Base-by-base conservation (phyloP, 306 rosid species). In the Medicago ruthenica region DNA sequence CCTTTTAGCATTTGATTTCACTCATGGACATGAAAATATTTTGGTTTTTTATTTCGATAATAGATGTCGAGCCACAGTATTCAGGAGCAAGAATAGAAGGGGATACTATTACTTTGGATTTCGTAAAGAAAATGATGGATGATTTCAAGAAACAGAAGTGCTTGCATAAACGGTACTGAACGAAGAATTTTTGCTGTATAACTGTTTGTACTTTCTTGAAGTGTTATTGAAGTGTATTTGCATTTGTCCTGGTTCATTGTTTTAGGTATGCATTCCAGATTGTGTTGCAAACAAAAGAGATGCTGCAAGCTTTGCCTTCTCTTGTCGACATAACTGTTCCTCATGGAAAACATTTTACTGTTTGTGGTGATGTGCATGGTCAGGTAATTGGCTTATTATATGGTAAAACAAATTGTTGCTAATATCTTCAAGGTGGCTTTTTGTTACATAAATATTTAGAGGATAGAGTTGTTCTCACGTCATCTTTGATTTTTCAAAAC, bases 341-440 rank as follows among this genome's bases (percentile, higher is more conserved):
- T 6, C 76, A 86, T 10, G 97, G 98, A 70, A 90, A 85, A 40
- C 97, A 84, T 83, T 90, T 96, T 79, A 96, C 98, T 68, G 97
- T 96, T 75, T 96, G 99, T 66, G 99, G 99, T 12, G 99, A 96
- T 71, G 99, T 96, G 75, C 99, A 96, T 83, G 99, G 99, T 69
- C 99, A 96, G 98, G 98, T 96, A 88, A 71, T 67, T 74, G 71
- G 45, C 57, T 80, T 76, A 16, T 80, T 76, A 18, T 71, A 63
- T 65, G 55, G 47, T 21, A 54, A 44, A 60, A 31, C 45, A 44
- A 57, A 15, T 39, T 47, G 60, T n/a, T 74, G 39, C 70, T 21
- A 63, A 7, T 70, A 40, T 65, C 53, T 42, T 72, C 53, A 41
- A 22, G 51, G 61, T 53, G 59, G 37, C 55, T 31, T 76, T 63